phyloP scores from a whole-genome alignment of 345 rosid species.

The Brassica juncea region DNA sequence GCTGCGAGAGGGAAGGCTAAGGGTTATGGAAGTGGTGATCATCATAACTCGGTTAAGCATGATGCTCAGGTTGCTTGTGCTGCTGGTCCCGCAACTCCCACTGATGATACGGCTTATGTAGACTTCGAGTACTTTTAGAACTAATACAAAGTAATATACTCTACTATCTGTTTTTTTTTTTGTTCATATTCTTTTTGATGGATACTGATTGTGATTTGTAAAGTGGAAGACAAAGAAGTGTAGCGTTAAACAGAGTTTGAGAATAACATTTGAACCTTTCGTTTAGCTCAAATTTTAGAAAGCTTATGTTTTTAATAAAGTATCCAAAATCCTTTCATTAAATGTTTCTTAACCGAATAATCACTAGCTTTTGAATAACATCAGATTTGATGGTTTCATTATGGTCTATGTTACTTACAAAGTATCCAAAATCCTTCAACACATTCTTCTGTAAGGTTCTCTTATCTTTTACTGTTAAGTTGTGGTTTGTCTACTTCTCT shows the following conservation, averaged over 20 bases:
- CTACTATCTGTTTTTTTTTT: background rate
- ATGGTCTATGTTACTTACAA: too few species aligned
- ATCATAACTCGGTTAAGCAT: slow-evolving; percentile 24
- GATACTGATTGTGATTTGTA: slow-evolving; percentile 29
- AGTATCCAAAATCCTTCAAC: too few species aligned
- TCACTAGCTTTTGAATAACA: background rate
- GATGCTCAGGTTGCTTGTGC: slow-evolving; percentile 35
- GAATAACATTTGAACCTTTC: background rate
- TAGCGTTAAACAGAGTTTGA: background rate
- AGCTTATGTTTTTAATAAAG: background rate
- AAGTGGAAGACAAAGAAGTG: background rate
- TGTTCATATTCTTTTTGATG: slow-evolving; percentile 39
- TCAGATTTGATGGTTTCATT: background rate
- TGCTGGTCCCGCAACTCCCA: slow-evolving; percentile 30
- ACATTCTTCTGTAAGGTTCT: too few species aligned
- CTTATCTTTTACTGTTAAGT: too few species aligned
- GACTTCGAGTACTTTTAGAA: slow-evolving; percentile 72
- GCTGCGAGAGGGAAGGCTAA: slow-evolving; percentile 44
- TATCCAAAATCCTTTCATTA: background rate
- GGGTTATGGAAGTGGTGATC: slow-evolving; percentile 32
- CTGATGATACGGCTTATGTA: slow-evolving; percentile 54
- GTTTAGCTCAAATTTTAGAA: background rate
- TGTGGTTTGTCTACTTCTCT: too few species aligned
- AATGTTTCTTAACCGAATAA: background rate
- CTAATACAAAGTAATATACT: background rate